Evolutionary conservation across 169 alveolate genomes (phyloP), one percentile per base, ranked within the genome.

Genomic region (Eimeria falciformis): DNA sequence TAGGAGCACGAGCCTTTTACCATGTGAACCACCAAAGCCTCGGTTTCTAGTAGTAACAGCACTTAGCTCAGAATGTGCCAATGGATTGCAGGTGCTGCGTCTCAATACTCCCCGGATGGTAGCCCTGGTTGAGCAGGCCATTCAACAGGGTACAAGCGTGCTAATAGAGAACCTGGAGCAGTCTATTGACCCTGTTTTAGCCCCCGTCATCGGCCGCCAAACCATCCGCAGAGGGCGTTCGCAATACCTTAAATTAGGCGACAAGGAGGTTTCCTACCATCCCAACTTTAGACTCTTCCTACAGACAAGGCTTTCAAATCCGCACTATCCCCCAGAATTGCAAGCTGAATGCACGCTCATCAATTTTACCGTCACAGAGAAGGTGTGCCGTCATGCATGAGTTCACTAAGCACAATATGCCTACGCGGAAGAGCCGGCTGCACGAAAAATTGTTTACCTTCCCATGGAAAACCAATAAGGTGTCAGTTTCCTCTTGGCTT

Each of bases 301-400:
- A 91, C 97, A 97, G 90, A 98, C 99, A 14, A 97, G 98, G 94
- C 95, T 98, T 86, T 96, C 97, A 89, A 98, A 98, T 73, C 99
- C 99, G 56, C 99, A 98, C 94, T 98, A 97, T 97, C 97, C 98
- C 93, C 99, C 99, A 5, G 99, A 98, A 93, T 97, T 98, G 29
- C 99, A 99, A 87, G 99, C 99, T 4, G 98, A 97, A 94, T 97
- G 99, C 66, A 97, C 99, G 14, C 98, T 98, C 90, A 98, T 98
- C 93, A 99, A 98, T 94, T 98, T 98, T 96, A 98, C 99, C 79
- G 99, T 98, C 95, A 98, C 99, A 40, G 91, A 90, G 56, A 90
- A 90, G 78, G 91, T 62, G 47, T 47, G 46, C 0, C 27, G 43
- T 17, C 68, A 3, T 23, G 27, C 21, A n/a, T n/a, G n/a, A n/a